Conservation (phyloP, 192 early-diverging fungal species). For the Fimicolochytrium jonesii region DNA sequence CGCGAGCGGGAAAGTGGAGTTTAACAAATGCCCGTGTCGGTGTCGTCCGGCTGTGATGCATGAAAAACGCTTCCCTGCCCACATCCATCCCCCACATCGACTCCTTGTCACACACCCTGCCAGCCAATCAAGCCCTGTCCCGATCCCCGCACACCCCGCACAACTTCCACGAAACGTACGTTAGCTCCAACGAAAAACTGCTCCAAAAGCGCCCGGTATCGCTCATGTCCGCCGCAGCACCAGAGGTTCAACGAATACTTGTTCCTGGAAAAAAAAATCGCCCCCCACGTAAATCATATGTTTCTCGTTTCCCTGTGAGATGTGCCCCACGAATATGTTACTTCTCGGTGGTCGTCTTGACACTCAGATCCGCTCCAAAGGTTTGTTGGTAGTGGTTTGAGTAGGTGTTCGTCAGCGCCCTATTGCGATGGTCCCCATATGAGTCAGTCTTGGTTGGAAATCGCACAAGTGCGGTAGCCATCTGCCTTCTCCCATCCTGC, state of each 20-base stretch:
- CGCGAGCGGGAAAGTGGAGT: background rate
- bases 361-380: slow-evolving; percentile 49
- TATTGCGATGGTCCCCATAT: slow-evolving; percentile 11
- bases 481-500: background rate
- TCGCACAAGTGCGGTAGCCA: background rate
- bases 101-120: no score
- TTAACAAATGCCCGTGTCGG: no score
- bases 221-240: slow-evolving; percentile 51
- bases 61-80: no score
- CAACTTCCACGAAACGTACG: no score
- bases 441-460: slow-evolving; percentile 13
- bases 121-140: no score
- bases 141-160: no score
- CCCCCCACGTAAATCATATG: background rate
- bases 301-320: background rate
- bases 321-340: background rate
- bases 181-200: slow-evolving; percentile 47
- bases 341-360: slow-evolving; percentile 42
- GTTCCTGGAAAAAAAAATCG: slow-evolving; percentile 21
- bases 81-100: no score
- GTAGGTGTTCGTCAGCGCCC: slow-evolving; percentile 42
- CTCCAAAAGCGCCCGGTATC: slow-evolving; percentile 47
- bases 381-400: slow-evolving; percentile 48
- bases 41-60: no score
- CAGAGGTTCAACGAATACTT: slow-evolving; percentile 48